Evolutionary conservation across 176 grass and related monocot species (phyloP).

Genomic region (Elaeis guineensis): DNA sequence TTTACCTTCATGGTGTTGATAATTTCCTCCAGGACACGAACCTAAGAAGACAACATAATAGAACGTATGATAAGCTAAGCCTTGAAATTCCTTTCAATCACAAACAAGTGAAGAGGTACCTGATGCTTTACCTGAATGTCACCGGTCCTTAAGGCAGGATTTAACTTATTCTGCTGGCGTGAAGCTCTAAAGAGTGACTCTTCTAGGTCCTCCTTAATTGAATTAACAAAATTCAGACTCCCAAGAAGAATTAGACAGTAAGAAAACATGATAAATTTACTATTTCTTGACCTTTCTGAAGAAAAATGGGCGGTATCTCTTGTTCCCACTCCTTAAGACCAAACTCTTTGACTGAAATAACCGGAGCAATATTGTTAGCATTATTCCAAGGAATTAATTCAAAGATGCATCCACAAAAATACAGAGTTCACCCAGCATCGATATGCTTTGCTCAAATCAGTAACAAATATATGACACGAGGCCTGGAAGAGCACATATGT

Average conservation of each 20-base stretch:
- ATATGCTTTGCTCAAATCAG: too few relatives aligned
- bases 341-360: conserved; percentile 74
- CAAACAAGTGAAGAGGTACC: neutral
- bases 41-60: conserved; percentile 23
- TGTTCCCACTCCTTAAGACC: conserved; percentile 67
- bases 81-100: neutral
- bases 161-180: conserved; percentile 47
- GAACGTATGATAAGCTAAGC: conserved; percentile 6
- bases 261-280: conserved; percentile 3
- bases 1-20: conserved; percentile 79
- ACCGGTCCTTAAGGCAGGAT: conserved; percentile 38
- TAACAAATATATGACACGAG: too few relatives aligned
- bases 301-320: conserved; percentile 92
- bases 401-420: neutral
- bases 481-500: too few relatives aligned
- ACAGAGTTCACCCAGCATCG: neutral
- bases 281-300: conserved; percentile 75
- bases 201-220: conserved; percentile 78
- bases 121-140: conserved; percentile 59
- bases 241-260: neutral
- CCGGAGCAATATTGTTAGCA: neutral
- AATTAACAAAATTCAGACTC: conserved; percentile 9
- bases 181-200: conserved; percentile 62
- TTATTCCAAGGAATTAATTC: neutral
- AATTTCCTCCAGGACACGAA: conserved; percentile 76